Evolutionary conservation across 352 stramenopile species (phyloP), one percentile per base, ranked within the genome.

Genomic region (Phytophthora citrophthora): DNA sequence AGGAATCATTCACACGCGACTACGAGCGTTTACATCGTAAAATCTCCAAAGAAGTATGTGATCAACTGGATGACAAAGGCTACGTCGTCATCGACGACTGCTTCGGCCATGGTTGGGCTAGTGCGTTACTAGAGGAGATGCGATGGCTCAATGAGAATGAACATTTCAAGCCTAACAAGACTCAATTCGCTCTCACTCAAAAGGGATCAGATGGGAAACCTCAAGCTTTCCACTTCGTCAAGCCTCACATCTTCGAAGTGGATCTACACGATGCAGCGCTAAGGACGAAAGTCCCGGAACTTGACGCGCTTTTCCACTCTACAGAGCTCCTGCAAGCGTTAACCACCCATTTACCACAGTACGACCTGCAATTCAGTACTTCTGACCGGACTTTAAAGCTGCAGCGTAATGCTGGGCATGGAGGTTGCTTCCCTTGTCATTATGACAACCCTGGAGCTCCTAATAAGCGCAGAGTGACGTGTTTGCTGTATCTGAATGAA

Each of bases 231-330:
- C 74, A 89, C 61, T 91, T 89, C 43, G 61, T 81, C 60, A 95
- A 95, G 74, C 87, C 87, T n/a, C 71, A 93, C 64, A 93, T 95
- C 59, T 95, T 76, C 34, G 87, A 95, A 48, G 78, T 89, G 24
- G 87, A 95, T 64, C 61, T 95, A 31, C 85, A 94, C 56, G 86
- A 93, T 58, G 79, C 72, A 1, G 53, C 44, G 5, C 59, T 91
- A 46, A 73, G 85, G 9, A 49, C 52, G 7, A 83, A 82, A 46
- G 81, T 91, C 29, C 81, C 77, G 2, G 79, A 90, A 60, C 76
- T 90, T 5, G 80, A 89, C 39, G 80, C 78, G 16, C 66, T 90
- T 8, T 89, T 89, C 68, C 72, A 85, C 55, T 84, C 85, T 51
- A 87, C 72, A 27, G 76, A 76, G 40, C 57, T 90, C 20, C 63